phyloP scores from a whole-genome alignment of 805 yeast genomes.

The Cyberlindnera mrakii region DNA sequence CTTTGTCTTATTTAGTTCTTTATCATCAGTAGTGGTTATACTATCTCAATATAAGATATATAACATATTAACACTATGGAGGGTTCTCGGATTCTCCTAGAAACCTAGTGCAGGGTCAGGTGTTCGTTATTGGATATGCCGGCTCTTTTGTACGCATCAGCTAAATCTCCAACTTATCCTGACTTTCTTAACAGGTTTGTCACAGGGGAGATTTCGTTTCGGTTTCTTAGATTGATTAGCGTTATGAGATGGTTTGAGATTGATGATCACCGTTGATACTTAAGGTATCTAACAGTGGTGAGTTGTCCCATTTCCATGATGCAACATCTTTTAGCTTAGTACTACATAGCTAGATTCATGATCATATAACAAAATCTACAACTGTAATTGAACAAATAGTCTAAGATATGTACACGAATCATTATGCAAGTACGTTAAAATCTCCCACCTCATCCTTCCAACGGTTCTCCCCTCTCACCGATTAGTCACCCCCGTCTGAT shows the following conservation, averaged over 20 bases:
- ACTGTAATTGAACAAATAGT: not conserved
- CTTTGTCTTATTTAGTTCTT: constrained; percentile 24
- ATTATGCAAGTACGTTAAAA: not conserved
- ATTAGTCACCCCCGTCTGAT: not conserved
- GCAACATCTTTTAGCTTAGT: constrained; percentile 17
- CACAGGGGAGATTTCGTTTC: constrained; percentile 72
- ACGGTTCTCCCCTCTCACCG: not conserved
- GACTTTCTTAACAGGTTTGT: constrained; percentile 69
- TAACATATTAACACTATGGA: constrained; percentile 36
- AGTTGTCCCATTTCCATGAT: constrained; percentile 23
- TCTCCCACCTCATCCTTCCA: not conserved
- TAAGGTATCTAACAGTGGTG: constrained; percentile 19
- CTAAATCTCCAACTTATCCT: constrained; percentile 48
- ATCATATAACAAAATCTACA: not conserved
- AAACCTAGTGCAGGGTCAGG: constrained; percentile 22
- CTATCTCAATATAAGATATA: constrained; percentile 59
- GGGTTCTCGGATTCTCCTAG: constrained; percentile 17
- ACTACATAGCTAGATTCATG: not conserved
- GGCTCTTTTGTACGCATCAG: constrained; percentile 38
- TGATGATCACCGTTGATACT: constrained; percentile 16
- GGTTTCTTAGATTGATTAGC: constrained; percentile 55
- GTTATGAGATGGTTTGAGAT: constrained; percentile 19
- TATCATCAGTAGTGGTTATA: constrained; percentile 79
- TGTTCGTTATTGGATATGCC: constrained; percentile 23
- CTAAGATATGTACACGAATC: constrained; percentile 1